Conservation (phyloP, 371 early-diverging fungal species). For the Lichtheimia ramosa region DNA sequence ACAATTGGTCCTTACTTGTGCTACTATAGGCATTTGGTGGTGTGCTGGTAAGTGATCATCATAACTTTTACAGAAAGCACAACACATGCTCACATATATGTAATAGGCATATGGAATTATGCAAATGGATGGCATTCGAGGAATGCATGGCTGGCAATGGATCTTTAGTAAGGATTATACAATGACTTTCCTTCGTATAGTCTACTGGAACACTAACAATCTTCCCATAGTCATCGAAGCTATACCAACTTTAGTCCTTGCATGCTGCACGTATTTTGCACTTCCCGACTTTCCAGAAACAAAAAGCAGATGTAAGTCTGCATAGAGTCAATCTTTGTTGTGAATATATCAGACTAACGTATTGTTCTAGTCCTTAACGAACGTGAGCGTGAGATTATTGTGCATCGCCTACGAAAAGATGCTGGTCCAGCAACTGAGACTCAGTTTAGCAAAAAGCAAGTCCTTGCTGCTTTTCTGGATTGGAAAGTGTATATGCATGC, state of each 20-base stretch:
- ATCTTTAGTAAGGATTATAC: constrained; percentile 41
- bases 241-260: constrained; percentile 62
- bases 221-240: constrained; percentile 59
- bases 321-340: background rate
- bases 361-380: constrained; percentile 44
- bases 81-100: background rate
- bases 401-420: constrained; percentile 57
- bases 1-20: constrained; percentile 11
- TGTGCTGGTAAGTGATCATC: constrained; percentile 30
- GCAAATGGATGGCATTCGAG: constrained; percentile 56
- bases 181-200: no score
- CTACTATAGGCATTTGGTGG: constrained; percentile 49
- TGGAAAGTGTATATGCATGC: constrained; percentile 61
- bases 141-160: constrained; percentile 61
- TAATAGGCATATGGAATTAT: constrained; percentile 54
- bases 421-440: constrained; percentile 63
- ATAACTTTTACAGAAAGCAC: background rate
- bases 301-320: constrained; percentile 31
- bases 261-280: constrained; percentile 55
- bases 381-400: constrained; percentile 60
- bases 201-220: no score
- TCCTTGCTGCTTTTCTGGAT: constrained; percentile 54
- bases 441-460: constrained; percentile 59
- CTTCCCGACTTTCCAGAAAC: constrained; percentile 75
- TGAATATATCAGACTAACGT: no score